Base-by-base conservation (phyloP, 2,329 filamentous ascomycete genomes). In the Zasmidium citrigriseum region DNA sequence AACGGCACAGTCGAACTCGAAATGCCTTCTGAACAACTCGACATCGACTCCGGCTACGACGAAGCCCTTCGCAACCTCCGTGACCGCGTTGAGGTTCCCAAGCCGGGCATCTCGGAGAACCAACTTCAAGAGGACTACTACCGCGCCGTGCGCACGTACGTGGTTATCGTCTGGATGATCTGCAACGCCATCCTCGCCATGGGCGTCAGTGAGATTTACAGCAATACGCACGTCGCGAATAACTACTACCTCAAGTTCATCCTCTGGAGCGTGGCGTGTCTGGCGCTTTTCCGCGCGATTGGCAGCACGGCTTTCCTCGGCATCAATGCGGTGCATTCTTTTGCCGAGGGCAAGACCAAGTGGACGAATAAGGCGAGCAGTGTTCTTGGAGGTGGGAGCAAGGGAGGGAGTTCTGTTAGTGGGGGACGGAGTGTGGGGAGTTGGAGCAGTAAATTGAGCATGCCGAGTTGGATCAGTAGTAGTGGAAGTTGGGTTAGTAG, bases 61-160 rank as follows among this genome's bases (percentile, higher is more conserved):
- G 93, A 97, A 74, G 95, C 95, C 0, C 86, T 99, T 23, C 90
- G 95, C 62, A 99, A 99, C 74, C 88, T 99, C 4, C 90, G 95
- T 52, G 95, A 99, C 72, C 85, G 95, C 46, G 82, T 99, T 68
- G 92, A 96, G 73, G 93, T 98, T 0, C 81, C 89, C 11, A 73
- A 76, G 12, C 74, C 83, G 0, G 75, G 80, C 0, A 68, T 86
- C 16, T 87, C 84, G 46, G 93, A 97, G 68, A 81, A 85, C 0
- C 95, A 98, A 77, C 78, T 92, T 76, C 95, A 99, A 75, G 95
- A 99, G 75, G 95, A 99, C 77, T 99, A 99, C 83, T 99, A 99
- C 83, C 91, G 93, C 74, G 91, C 89, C 44, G 95, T 99, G 53
- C 87, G 95, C 55, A 99, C 95, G 0, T 99, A 99, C 86, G 96